These are phyloP conservation scores for Phragmites australis DNA, from an alignment of 176 grass and related monocot genomes.

Conservation along the genomic window DNA sequence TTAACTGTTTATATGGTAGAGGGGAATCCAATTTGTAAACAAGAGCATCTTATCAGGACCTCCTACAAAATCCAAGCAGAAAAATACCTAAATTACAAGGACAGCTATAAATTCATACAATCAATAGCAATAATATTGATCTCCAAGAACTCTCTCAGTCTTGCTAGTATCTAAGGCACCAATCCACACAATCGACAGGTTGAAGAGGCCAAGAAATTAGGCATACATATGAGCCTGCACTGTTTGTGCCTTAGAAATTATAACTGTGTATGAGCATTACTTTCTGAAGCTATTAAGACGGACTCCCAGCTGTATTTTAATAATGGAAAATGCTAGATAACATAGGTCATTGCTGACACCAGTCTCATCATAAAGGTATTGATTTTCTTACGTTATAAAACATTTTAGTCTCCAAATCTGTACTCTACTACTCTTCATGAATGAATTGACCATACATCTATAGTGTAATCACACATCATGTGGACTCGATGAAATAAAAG, in stretches of 20 bases:
- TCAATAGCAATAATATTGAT: background rate
- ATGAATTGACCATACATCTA: background rate
- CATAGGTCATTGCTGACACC: slow-evolving; percentile 83
- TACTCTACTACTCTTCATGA: background rate
- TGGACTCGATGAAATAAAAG: background rate
- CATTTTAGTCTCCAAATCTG: background rate
- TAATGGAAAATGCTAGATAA: too few relatives aligned
- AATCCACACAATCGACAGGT: background rate
- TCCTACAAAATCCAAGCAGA: background rate
- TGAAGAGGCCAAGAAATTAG: background rate
- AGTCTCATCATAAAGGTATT: slow-evolving; percentile 37
- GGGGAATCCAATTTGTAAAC: background rate
- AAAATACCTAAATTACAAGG: background rate
- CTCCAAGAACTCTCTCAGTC: background rate
- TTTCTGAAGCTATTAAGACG: slow-evolving; percentile 9
- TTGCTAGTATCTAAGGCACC: background rate
- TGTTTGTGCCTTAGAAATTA: background rate
- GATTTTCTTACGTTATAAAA: background rate
- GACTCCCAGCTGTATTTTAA: background rate
- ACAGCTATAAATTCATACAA: background rate
- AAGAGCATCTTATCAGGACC: background rate
- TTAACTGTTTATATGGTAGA: background rate
- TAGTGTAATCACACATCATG: background rate
- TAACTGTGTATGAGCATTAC: background rate
- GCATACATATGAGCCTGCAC: background rate